Evolutionary conservation across 2,329 filamentous ascomycete genomes (phyloP).

Genomic region (Aspergillus neoniger): DNA sequence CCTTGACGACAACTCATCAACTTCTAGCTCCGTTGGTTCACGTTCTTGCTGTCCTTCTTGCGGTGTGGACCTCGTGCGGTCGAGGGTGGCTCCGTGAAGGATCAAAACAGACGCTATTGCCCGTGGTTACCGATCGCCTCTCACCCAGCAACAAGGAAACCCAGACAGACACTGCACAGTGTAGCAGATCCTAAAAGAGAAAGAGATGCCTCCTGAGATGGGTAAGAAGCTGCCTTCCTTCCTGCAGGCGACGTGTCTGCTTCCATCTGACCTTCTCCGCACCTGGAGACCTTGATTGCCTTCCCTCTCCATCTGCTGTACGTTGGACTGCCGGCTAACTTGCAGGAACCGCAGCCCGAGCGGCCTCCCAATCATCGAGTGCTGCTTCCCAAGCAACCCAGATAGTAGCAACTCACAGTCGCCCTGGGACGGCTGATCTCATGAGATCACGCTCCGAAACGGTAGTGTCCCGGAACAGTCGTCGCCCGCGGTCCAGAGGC

Average conservation of each 20-base stretch:
- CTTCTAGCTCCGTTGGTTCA: not conserved
- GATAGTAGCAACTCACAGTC: constrained; percentile 40
- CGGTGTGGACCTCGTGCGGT: constrained; percentile 22
- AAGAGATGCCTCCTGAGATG: constrained; percentile 36
- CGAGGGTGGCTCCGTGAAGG: constrained; percentile 26
- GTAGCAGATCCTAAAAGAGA: constrained; percentile 19
- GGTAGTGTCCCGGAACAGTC: constrained; percentile 41
- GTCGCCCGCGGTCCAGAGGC: constrained; percentile 48
- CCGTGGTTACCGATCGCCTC: constrained; percentile 31
- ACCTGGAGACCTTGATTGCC: not conserved
- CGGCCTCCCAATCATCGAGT: constrained; percentile 40
- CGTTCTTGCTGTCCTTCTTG: constrained; percentile 5
- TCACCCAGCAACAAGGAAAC: constrained; percentile 25
- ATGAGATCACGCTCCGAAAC: constrained; percentile 45
- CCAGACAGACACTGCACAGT: constrained; percentile 21
- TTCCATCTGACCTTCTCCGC: not conserved
- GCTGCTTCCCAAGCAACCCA: constrained; percentile 42
- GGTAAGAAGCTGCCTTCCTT: constrained; percentile 29
- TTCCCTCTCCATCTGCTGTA: constrained; percentile 8
- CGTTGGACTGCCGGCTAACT: constrained; percentile 16
- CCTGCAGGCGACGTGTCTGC: constrained; percentile 13
- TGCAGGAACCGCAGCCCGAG: constrained; percentile 32
- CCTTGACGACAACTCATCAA: constrained; percentile 11
- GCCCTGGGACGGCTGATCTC: constrained; percentile 44
- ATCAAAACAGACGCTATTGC: constrained; percentile 34